Evolutionary conservation across 176 grass and related monocot species (phyloP), one percentile per base, ranked within the genome.

Genomic region (Avena sativa): DNA sequence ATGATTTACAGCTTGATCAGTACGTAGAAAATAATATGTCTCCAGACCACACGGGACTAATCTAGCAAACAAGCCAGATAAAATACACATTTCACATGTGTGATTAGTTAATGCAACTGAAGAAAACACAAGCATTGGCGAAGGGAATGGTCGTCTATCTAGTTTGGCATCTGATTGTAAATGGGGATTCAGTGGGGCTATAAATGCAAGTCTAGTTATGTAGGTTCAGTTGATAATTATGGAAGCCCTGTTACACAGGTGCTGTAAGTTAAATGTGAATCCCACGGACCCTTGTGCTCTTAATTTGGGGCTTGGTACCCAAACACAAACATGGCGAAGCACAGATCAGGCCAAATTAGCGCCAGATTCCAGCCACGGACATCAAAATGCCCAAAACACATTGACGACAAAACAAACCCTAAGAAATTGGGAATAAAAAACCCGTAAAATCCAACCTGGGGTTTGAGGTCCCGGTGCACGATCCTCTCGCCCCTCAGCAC

Each of bases 381-480:
- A 81, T n/a, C 9, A 40, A 20, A 49, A 81, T n/a, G 12, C 48
- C 36, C 2, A 28, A 55, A 30, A 67, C 6, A 49, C 11, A 34
- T 25, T 17, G n/a, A 81, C 4, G 20, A 12, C 56, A 15, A 77
- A 36, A 85, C 58, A 2, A 83, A 90, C 38, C 53, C 20, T 43
- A 44, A 16, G 7, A 55, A 74, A 73, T 59, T 43, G 40, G 1
- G 1, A 7, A 8, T 73, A 3, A 44, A 75, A 79, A 23, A 23
- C 12, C 1, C 21, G 0, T 30, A 72, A 16, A 20, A 69, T 86
- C 44, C 8, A 47, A 93, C 94, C 94, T 95, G 93, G 12, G 89
- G 91, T 70, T 95, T 95, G 89, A 95, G 89, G 79, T 95, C 93
- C 21, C 91, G 66, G 87, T 93, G 94, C 65, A 95, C 91, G 67